These are phyloP conservation scores for Linnemannia zychae DNA, from an alignment of 192 early-diverging fungal genomes.

Conservation along the genomic window DNA sequence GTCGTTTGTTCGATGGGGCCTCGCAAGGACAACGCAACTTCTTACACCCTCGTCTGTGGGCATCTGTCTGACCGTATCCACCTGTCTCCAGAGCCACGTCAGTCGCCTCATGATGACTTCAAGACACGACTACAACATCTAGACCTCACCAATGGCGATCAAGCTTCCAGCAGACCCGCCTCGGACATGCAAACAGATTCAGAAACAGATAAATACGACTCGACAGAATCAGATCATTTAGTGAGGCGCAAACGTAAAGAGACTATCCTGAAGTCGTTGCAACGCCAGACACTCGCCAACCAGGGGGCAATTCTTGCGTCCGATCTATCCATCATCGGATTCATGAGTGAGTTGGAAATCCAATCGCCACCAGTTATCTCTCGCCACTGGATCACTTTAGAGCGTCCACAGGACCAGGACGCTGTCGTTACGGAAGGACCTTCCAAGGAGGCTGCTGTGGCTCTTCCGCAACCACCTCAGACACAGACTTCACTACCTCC, in stretches of 20 bases:
- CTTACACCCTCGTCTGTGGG: constrained; percentile 45
- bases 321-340: constrained; percentile 50
- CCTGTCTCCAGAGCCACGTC: constrained; percentile 41
- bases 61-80: constrained; percentile 44
- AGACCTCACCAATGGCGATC: not conserved
- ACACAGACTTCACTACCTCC: not conserved
- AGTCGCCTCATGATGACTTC: not conserved
- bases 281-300: constrained; percentile 36
- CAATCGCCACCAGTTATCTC: constrained; percentile 50
- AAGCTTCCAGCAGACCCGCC: not conserved
- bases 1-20: not conserved
- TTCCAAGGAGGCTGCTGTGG: not conserved
- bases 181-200: constrained; percentile 5
- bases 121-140: not conserved
- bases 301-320: constrained; percentile 37
- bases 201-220: not conserved
- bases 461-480: not conserved
- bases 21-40: not conserved
- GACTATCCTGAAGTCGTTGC: constrained; percentile 14
- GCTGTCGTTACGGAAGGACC: not conserved
- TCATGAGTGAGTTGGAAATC: constrained; percentile 22
- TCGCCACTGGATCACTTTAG: constrained; percentile 44
- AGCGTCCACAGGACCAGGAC: constrained; percentile 9
- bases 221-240: not conserved
- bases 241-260: not conserved